Evolutionary conservation across 768 basidiomycete species (phyloP).

Genomic region (Astraeus odoratus): DNA sequence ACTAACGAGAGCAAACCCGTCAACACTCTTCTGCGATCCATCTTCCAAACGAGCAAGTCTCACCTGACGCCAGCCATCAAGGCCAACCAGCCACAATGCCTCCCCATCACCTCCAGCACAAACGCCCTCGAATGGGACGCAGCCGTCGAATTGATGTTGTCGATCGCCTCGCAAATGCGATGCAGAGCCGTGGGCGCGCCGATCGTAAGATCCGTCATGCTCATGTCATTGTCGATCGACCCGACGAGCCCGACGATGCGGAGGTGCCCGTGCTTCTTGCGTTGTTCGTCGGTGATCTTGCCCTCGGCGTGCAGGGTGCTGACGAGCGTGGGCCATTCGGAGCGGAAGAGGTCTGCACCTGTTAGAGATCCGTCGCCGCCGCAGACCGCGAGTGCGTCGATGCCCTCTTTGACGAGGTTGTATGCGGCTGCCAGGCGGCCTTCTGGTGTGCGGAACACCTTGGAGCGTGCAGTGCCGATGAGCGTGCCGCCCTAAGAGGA

Average conservation of each 20-base stretch:
- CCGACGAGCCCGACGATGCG: conserved; percentile 98
- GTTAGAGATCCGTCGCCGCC: conserved; percentile 97
- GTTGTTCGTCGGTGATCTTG: conserved; percentile 73
- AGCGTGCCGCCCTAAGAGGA: conserved; percentile 77
- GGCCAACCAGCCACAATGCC: conserved; percentile 99
- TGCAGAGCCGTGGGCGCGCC: conserved; percentile 94
- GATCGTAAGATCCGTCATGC: conserved; percentile 94
- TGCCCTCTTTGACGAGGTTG: conserved; percentile 94
- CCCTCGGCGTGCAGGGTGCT: conserved; percentile 58
- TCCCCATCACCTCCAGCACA: conserved; percentile 98
- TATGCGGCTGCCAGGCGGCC: conserved; percentile 84
- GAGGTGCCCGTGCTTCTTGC: conserved; percentile 69
- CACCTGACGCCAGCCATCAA: conserved; percentile 87
- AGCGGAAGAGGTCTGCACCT: conserved; percentile 88
- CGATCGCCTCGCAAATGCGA: conserved; percentile 95
- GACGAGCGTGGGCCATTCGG: conserved; percentile 91
- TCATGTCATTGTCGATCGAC: conserved; percentile 99
- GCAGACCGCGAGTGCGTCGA: conserved; percentile 94
- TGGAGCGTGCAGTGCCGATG: conserved; percentile 88
- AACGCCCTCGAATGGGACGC: conserved; percentile 95
- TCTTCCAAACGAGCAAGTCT: conserved; percentile 14
- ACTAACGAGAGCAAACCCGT: conserved; percentile 29
- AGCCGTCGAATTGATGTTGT: conserved; percentile 97
- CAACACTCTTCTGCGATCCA: conserved; percentile 1
- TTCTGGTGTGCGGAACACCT: conserved; percentile 76